Conservation (phyloP, 306 rosid genomes). For the Cicer arietinum region DNA sequence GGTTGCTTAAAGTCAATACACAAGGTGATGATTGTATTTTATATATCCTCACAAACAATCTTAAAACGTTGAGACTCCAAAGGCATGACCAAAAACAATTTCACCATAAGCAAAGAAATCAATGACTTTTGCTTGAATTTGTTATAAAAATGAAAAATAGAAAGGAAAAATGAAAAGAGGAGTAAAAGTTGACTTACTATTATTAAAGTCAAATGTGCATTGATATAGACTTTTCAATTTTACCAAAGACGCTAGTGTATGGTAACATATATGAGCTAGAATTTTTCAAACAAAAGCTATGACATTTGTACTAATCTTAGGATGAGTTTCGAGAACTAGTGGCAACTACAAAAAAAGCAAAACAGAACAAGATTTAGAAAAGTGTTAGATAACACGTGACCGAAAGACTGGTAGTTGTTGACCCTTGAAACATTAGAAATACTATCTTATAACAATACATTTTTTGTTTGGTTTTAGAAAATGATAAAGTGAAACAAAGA, state of each 20-base stretch:
- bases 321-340: not conserved
- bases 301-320: not conserved
- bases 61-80: not conserved
- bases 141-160: not conserved
- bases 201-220: not conserved
- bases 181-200: not conserved
- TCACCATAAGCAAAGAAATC: conserved; percentile 32
- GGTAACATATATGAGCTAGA: not conserved
- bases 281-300: not conserved
- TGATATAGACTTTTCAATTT: not conserved
- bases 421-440: not conserved
- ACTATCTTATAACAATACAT: not conserved
- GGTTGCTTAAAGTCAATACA: not conserved
- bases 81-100: conserved; percentile 8
- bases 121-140: not conserved
- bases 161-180: not conserved
- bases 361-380: not conserved
- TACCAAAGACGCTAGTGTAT: too few relatives aligned
- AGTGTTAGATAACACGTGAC: conserved; percentile 15
- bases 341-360: not conserved
- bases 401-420: conserved; percentile 38
- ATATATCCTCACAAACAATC: not conserved
- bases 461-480: not conserved
- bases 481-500: not conserved
- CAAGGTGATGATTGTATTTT: not conserved